Percentiles rank a stretch among this genome's conserved stretches.
phyloP scores from a whole-genome alignment of 2,329 filamentous ascomycete genomes.

The Gremmenia infestans region DNA sequence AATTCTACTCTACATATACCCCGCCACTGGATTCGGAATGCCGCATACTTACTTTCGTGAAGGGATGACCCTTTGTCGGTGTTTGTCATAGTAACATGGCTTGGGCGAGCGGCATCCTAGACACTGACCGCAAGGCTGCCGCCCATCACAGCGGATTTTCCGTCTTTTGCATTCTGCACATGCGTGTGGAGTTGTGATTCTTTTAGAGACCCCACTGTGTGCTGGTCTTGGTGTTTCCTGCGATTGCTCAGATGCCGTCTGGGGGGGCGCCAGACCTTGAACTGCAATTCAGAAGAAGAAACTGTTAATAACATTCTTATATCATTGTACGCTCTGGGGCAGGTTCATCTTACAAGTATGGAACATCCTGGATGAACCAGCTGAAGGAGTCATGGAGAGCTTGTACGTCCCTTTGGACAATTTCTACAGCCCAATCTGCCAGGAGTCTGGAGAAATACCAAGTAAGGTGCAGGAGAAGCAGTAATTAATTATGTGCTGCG shows the following conservation, averaged over 20 bases:
- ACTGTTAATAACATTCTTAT: conserved; percentile 1
- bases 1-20: not conserved
- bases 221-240: conserved; percentile 26
- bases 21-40: conserved; percentile 4
- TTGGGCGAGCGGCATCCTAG: conserved; percentile 76
- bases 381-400: conserved; percentile 27
- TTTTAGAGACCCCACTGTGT: conserved; percentile 39
- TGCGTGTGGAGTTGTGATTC: conserved; percentile 56
- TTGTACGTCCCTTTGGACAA: conserved; percentile 2
- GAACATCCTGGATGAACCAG: conserved; percentile 29
- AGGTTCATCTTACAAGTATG: conserved; percentile 29
- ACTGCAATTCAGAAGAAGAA: conserved; percentile 17
- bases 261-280: conserved; percentile 30
- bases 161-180: conserved; percentile 74
- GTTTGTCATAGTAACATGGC: conserved; percentile 75
- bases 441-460: conserved; percentile 6
- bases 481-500: not conserved
- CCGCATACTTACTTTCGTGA: conserved; percentile 61
- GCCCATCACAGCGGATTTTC: conserved; percentile 80
- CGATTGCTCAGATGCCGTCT: conserved; percentile 22
- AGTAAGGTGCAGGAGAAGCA: not conserved
- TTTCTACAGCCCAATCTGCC: not conserved
- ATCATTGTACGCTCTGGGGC: not conserved
- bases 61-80: conserved; percentile 69
- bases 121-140: conserved; percentile 77